These are phyloP conservation scores for Chaetothyriales sp. DNA, from an alignment of 2,329 filamentous ascomycete genomes.

Conservation along the genomic window DNA sequence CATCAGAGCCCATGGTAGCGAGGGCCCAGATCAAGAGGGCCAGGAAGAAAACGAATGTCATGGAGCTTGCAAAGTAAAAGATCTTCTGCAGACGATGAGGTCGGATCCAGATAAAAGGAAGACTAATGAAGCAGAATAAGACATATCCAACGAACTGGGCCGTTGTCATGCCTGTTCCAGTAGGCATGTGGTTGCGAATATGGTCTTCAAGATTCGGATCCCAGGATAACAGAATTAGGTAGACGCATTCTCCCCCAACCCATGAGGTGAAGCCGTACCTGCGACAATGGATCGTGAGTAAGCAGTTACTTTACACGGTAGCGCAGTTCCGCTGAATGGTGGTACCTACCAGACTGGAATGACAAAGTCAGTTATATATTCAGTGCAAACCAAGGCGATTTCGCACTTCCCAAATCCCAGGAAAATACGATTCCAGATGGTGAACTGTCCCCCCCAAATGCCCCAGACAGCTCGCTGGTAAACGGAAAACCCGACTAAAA, in stretches of 20 bases:
- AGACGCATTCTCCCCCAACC: constrained; percentile 36
- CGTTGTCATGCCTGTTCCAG: constrained; percentile 11
- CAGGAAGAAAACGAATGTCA: constrained; percentile 30
- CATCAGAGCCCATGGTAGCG: constrained; percentile 23
- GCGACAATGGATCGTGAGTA: too few relatives aligned
- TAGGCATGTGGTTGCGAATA: constrained; percentile 27
- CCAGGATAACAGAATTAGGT: constrained; percentile 35
- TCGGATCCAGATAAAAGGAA: constrained; percentile 33
- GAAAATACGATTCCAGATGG: constrained; percentile 57
- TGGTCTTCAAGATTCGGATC: constrained; percentile 31
- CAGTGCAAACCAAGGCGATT: too few relatives aligned
- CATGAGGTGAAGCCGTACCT: constrained; percentile 40
- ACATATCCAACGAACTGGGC: constrained; percentile 33
- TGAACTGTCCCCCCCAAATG: constrained; percentile 80
- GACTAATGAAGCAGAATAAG: constrained; percentile 32
- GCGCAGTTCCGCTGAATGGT: too few relatives aligned
- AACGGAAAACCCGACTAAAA: too few relatives aligned
- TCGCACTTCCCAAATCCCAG: constrained; percentile 57
- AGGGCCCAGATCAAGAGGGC: constrained; percentile 25
- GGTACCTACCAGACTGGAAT: too few relatives aligned
- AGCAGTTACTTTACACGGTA: too few relatives aligned
- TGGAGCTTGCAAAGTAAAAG: constrained; percentile 29
- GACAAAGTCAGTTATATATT: too few relatives aligned
- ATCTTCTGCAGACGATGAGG: constrained; percentile 33
- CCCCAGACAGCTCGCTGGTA: too few relatives aligned